These are phyloP conservation scores for Xylaria sp. DNA, from an alignment of 2,329 filamentous ascomycete genomes.

Conservation along the genomic window DNA sequence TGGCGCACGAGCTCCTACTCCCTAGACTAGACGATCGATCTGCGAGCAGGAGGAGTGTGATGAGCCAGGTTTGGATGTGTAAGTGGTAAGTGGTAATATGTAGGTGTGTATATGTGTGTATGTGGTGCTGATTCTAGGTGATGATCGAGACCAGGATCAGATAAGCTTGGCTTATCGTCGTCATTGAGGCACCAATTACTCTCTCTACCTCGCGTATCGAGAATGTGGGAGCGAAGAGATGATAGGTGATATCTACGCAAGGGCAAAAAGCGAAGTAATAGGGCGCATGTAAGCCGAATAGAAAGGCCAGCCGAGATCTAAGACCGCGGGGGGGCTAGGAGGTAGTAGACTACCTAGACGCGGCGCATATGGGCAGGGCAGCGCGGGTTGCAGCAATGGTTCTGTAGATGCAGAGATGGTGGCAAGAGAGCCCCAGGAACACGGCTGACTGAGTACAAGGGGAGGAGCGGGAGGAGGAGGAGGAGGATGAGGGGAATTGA, in stretches of 20 bases:
- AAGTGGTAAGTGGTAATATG: constrained; percentile 19
- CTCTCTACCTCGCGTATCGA: constrained; percentile 4
- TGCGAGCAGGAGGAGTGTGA: constrained; percentile 15
- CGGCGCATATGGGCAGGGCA: constrained; percentile 13
- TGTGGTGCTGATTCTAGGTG: constrained; percentile 49
- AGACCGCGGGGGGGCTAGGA: constrained; percentile 1
- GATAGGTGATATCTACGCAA: constrained; percentile 23
- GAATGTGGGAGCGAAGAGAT: constrained; percentile 13
- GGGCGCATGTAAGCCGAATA: constrained; percentile 13
- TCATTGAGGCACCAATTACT: constrained; percentile 48
- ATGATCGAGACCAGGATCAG: constrained; percentile 57
- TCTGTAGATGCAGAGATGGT: neutral
- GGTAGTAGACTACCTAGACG: constrained; percentile 11
- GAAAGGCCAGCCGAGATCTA: neutral
- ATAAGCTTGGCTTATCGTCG: constrained; percentile 61
- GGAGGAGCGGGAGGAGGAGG: constrained; percentile 11
- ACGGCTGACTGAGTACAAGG: neutral
- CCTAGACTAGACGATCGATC: constrained; percentile 15
- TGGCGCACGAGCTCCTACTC: constrained; percentile 24
- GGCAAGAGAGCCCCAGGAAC: neutral
- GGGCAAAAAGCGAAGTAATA: constrained; percentile 18
- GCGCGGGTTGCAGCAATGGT: constrained; percentile 7
- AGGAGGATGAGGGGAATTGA: constrained; percentile 6
- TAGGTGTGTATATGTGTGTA: no score
- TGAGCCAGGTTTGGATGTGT: constrained; percentile 15